These are phyloP conservation scores for Monilinia laxa DNA, from an alignment of 2,329 filamentous ascomycete genomes.

Conservation along the genomic window DNA sequence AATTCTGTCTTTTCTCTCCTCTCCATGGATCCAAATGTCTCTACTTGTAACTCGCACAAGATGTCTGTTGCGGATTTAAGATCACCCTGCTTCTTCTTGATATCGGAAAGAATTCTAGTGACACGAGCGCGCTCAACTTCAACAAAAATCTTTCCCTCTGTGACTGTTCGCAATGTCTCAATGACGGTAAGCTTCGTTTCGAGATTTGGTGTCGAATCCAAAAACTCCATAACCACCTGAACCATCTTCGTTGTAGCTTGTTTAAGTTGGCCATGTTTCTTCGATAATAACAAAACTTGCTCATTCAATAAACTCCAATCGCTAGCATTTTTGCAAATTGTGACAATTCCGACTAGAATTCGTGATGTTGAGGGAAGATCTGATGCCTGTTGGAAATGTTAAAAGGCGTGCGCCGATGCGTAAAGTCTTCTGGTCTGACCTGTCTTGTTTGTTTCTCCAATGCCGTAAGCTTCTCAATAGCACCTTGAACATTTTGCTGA, in stretches of 20 bases:
- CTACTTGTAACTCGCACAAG: constrained; percentile 94
- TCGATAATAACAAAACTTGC: constrained; percentile 91
- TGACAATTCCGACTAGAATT: constrained; percentile 83
- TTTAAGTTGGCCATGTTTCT: constrained; percentile 99
- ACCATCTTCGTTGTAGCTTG: constrained; percentile 99
- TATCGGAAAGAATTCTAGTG: constrained; percentile 91
- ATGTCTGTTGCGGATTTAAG: constrained; percentile 87
- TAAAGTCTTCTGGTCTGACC: constrained; percentile 50
- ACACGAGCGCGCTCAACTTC: constrained; percentile 96
- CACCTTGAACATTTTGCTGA: constrained; percentile 75
- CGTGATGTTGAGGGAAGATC: constrained; percentile 94
- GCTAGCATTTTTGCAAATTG: constrained; percentile 86
- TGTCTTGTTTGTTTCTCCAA: constrained; percentile 98
- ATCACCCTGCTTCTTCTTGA: constrained; percentile 95
- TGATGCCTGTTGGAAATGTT: constrained; percentile 65
- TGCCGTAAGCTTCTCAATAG: constrained; percentile 86
- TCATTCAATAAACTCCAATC: constrained; percentile 97
- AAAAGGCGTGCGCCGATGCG: constrained; percentile 30
- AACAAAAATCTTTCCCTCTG: constrained; percentile 99
- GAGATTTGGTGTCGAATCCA: constrained; percentile 79
- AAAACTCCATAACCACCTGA: constrained; percentile 88
- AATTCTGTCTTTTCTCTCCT: constrained; percentile 98
- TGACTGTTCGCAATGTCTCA: constrained; percentile 92
- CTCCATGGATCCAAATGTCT: constrained; percentile 98
- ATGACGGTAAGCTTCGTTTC: constrained; percentile 93